Evolutionary conservation across 768 basidiomycete genomes (phyloP).

Genomic region (Termitomyces sp.): DNA sequence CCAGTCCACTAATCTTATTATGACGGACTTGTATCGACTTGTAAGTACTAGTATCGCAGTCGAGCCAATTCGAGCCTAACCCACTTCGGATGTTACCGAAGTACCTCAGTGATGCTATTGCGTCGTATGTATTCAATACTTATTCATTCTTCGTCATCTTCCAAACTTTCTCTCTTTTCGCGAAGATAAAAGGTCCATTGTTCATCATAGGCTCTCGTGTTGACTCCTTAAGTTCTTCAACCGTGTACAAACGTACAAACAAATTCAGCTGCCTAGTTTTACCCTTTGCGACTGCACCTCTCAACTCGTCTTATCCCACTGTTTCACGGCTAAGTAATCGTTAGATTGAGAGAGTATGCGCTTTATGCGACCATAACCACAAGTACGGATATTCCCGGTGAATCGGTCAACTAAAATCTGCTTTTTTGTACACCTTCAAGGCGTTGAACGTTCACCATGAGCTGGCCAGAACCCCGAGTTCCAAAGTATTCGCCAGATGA

Average conservation of each 20-base stretch:
- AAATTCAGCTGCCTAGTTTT: too few species aligned
- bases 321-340: not conserved
- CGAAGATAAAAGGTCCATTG: not conserved
- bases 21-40: not conserved
- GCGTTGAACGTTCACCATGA: not conserved
- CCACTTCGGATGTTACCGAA: not conserved
- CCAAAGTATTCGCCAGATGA: conserved; percentile 5
- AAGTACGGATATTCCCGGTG: not conserved
- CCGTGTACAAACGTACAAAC: not conserved
- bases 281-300: not conserved
- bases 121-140: too few species aligned
- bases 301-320: not conserved
- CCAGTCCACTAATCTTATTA: not conserved
- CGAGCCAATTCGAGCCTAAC: not conserved
- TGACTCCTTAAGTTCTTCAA: not conserved
- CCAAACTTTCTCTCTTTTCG: not conserved
- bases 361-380: not conserved
- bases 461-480: conserved; percentile 3
- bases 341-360: not conserved
- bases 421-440: not conserved
- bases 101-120: not conserved
- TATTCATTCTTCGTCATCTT: not conserved
- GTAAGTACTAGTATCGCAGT: not conserved
- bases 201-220: too few species aligned
- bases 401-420: not conserved